Percentiles rank a stretch among this genome's conserved stretches.
These are phyloP conservation scores for Antrodiella citrinella DNA, from an alignment of 768 basidiomycete species.

Conservation along the genomic window DNA sequence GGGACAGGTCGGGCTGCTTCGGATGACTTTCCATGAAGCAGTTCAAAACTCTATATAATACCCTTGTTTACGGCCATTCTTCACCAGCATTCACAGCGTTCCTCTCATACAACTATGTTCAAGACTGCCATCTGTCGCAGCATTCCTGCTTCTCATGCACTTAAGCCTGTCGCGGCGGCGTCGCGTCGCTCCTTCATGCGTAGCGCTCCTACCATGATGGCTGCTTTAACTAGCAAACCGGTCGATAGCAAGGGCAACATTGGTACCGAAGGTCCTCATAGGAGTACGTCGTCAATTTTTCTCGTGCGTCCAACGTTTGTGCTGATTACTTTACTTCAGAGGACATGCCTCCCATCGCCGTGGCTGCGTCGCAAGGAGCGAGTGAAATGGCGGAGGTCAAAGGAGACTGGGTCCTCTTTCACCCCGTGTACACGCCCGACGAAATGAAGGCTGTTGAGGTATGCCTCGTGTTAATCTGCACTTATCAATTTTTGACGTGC, in stretches of 20 bases:
- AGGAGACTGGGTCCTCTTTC: conserved; percentile 89
- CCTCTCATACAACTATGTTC: not conserved
- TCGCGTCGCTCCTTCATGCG: conserved; percentile 12
- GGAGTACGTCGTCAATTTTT: conserved; percentile 16
- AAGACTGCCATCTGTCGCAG: not conserved
- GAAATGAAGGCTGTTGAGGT: conserved; percentile 72
- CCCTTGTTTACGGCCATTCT: no score
- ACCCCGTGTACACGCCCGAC: conserved; percentile 79
- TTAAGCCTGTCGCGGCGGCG: not conserved
- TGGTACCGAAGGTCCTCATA: conserved; percentile 28
- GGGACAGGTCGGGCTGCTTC: not conserved
- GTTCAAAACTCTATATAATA: no score
- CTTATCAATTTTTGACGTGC: conserved; percentile 8
- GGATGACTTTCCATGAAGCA: not conserved
- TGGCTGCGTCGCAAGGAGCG: not conserved
- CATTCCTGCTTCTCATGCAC: not conserved
- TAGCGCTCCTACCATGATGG: conserved; percentile 1
- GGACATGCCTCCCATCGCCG: not conserved
- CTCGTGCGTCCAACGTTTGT: not conserved
- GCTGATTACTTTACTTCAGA: not conserved
- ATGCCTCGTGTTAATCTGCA: conserved; percentile 7
- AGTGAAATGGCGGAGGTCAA: conserved; percentile 13
- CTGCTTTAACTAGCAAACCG: conserved; percentile 6
- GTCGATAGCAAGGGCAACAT: conserved; percentile 14
- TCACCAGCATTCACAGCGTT: no score